Evolutionary conservation across 1,284 basidiomycete genomes (phyloP).

Genomic region (Marasmius tenuissimus): DNA sequence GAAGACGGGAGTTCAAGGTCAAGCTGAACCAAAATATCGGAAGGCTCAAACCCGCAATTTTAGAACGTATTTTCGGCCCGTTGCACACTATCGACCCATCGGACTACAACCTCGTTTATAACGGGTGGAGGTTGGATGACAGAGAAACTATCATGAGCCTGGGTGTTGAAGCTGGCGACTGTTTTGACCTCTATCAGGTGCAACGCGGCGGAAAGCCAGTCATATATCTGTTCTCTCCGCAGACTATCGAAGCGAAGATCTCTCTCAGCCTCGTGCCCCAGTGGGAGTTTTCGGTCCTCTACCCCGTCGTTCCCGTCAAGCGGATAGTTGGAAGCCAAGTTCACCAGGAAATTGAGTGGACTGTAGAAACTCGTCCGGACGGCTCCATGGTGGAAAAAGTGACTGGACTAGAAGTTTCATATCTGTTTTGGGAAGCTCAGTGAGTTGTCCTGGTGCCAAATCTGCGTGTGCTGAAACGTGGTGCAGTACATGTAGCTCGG

Average conservation of each 20-base stretch:
- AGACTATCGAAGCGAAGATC: constrained; percentile 21
- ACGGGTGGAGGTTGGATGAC: no score
- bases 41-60: no score
- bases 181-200: neutral
- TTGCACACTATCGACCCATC: no score
- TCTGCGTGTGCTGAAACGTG: no score
- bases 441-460: neutral
- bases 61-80: no score
- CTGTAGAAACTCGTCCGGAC: neutral
- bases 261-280: constrained; percentile 25
- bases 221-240: constrained; percentile 30
- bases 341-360: neutral
- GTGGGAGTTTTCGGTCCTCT: constrained; percentile 32
- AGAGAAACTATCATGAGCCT: neutral
- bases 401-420: neutral
- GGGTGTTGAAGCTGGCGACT: neutral
- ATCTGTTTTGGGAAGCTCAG: constrained; percentile 1
- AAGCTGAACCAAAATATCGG: no score
- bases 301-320: constrained; percentile 25
- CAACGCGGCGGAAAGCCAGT: constrained; percentile 26
- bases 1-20: no score
- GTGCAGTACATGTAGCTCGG: constrained; percentile 1
- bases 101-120: no score
- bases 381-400: neutral
- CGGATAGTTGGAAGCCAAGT: constrained; percentile 3